phyloP scores from a whole-genome alignment of 2,329 filamentous ascomycete genomes.

The Aureobasidium melanogenum region DNA sequence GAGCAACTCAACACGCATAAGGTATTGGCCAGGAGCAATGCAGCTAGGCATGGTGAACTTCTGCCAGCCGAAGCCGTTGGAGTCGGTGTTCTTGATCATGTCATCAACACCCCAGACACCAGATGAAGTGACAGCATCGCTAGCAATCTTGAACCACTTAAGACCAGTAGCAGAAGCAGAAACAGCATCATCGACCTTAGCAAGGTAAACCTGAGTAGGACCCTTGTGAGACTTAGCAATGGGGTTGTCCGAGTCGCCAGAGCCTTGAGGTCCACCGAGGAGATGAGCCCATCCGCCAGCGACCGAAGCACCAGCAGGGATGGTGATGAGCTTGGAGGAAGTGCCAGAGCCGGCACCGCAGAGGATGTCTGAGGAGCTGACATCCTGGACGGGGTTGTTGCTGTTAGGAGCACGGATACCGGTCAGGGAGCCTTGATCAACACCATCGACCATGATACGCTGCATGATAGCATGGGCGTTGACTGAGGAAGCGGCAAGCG shows the following conservation, averaged over 20 bases:
- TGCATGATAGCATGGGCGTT: conserved; percentile 21
- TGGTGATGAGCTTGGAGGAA: conserved; percentile 14
- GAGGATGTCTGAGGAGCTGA: conserved; percentile 25
- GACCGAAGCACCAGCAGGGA: conserved; percentile 12
- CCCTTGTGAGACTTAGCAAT: conserved; percentile 19
- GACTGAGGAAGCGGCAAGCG: conserved; percentile 23
- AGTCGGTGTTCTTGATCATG: conserved; percentile 21
- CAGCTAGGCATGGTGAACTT: conserved; percentile 38
- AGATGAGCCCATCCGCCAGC: conserved; percentile 15
- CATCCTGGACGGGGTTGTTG: conserved; percentile 28
- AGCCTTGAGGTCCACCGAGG: conserved; percentile 11
- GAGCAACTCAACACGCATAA: conserved; percentile 47
- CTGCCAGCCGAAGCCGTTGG: conserved; percentile 27
- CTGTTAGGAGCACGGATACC: conserved; percentile 39
- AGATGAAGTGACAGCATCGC: conserved; percentile 38
- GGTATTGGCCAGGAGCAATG: conserved; percentile 46
- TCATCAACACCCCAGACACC: conserved; percentile 42
- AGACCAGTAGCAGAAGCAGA: conserved; percentile 34
- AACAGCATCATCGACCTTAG: conserved; percentile 37
- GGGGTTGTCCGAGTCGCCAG: conserved; percentile 13
- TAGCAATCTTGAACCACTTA: conserved; percentile 47
- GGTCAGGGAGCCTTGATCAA: conserved; percentile 33
- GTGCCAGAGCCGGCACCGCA: conserved; percentile 28
- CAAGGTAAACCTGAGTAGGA: conserved; percentile 19
- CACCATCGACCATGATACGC: conserved; percentile 34